Evolutionary conservation across 495 filamentous ascomycete species (phyloP), one percentile per base, ranked within the genome.

Genomic region (Aspergillus avenaceus): DNA sequence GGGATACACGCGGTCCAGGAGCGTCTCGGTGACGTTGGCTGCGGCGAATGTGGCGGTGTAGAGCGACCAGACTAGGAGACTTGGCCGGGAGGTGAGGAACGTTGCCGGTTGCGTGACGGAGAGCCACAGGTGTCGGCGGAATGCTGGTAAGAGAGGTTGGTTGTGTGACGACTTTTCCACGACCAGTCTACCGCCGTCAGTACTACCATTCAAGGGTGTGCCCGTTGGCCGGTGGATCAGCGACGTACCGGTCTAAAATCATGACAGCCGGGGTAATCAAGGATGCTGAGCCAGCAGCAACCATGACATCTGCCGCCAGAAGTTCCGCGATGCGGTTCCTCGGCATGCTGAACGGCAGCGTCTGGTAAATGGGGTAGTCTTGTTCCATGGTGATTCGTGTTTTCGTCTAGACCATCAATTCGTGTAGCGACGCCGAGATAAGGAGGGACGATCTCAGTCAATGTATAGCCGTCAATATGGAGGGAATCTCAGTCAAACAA

Each of bases 21-120:
- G 42, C 3, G 71, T 74, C 36, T 72, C 65, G 24, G 93, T 78
- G 9, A 78, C 67, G 72, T 96, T 96, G 53, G 91, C 91, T 0
- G 88, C 88, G 32, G 90, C 71, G 69, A 95, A 96, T 46, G 91
- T 96, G 55, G 89, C 86, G 45, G 82, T 85, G 76, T 96, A 96
- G 14, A 93, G 74, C 63, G 81, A 74, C 70, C 87, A 90, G 63
- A 96, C 85, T 26, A 95, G 78, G 50, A 79, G 83, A 67, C 86
- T 88, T 11, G 91, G 88, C 41, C 80, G 84, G 9, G 85, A 87
- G 61, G 84, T 75, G 55, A 96, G 56, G 67, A 91, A 80, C 25
- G 60, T 61, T 32, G 86, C 82, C 1, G 91, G 91, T 9, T 79
- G 78, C 24, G 76, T 71, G 54, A 93, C 51, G 43, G 93, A 76